These are phyloP conservation scores for Paraphysoderma sedebokerense DNA, from an alignment of 371 early-diverging fungal species.

Conservation along the genomic window DNA sequence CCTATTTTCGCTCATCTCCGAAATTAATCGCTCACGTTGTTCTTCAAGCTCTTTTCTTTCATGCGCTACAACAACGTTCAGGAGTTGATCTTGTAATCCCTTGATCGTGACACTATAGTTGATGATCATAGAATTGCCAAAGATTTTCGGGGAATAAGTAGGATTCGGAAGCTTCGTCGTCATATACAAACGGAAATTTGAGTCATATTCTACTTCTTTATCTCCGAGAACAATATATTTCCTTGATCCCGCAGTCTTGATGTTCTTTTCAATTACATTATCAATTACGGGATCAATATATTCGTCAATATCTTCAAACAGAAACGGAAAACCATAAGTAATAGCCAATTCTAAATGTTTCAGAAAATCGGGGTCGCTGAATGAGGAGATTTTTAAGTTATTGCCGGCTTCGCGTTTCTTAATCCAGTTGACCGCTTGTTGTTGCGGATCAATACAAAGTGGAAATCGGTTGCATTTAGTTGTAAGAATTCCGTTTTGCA, in stretches of 20 bases:
- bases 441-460: conserved; percentile 42
- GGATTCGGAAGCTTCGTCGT: conserved; percentile 34
- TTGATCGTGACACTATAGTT: conserved; percentile 42
- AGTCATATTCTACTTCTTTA: conserved; percentile 40
- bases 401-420: conserved; percentile 27
- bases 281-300: conserved; percentile 45
- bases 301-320: conserved; percentile 44
- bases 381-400: conserved; percentile 31
- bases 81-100: conserved; percentile 35
- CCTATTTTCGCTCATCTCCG: conserved; percentile 36
- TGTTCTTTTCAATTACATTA: conserved; percentile 37
- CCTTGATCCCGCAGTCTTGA: conserved; percentile 20
- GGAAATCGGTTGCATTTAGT: conserved; percentile 36
- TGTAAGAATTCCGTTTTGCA: conserved; percentile 39
- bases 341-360: conserved; percentile 43
- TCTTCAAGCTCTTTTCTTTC: conserved; percentile 39
- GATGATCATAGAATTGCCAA: conserved; percentile 38
- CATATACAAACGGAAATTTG: conserved; percentile 32
- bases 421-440: conserved; percentile 38
- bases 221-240: conserved; percentile 36
- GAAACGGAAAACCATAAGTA: conserved; percentile 39
- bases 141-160: conserved; percentile 33
- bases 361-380: conserved; percentile 37
- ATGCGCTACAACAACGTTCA: conserved; percentile 37
- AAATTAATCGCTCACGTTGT: conserved; percentile 28